These are phyloP conservation scores for Claviceps sp. DNA, from an alignment of 2,329 filamentous ascomycete species.

Conservation along the genomic window DNA sequence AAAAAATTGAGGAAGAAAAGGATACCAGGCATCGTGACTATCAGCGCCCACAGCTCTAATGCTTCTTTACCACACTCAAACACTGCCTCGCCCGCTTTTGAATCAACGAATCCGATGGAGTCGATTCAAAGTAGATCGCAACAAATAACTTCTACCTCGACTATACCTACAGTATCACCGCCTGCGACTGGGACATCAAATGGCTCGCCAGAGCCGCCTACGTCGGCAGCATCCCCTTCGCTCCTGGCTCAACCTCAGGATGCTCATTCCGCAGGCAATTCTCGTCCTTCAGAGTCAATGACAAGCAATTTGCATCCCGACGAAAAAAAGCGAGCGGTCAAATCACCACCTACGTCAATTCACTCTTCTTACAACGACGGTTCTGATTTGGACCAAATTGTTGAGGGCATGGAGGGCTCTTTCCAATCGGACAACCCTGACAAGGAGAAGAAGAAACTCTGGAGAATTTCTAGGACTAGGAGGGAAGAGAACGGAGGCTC, in stretches of 20 bases:
- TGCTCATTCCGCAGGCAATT: conserved; percentile 31
- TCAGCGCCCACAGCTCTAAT: conserved; percentile 82
- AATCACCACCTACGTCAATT: conserved; percentile 64
- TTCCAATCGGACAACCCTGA: conserved; percentile 34
- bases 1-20: conserved; percentile 89
- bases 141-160: neutral
- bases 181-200: neutral
- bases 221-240: conserved; percentile 6
- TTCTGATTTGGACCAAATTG: conserved; percentile 60
- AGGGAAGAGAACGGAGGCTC: conserved; percentile 41
- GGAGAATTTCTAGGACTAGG: conserved; percentile 54
- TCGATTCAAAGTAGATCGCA: conserved; percentile 7
- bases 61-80: conserved; percentile 49
- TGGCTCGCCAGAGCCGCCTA: neutral
- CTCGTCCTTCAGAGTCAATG: conserved; percentile 29
- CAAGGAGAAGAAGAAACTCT: conserved; percentile 56
- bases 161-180: neutral
- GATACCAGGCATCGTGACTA: conserved; percentile 60
- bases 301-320: conserved; percentile 30
- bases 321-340: conserved; percentile 45
- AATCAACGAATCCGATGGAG: conserved; percentile 35
- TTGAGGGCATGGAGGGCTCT: conserved; percentile 38
- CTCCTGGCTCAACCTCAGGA: conserved; percentile 14
- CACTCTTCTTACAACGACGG: conserved; percentile 68
- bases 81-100: conserved; percentile 31